A percentile compares a stretch with the other conserved stretches of the same genome.
phyloP scores from a whole-genome alignment of 305 asterid genomes.

The Plantago lanceolata region DNA sequence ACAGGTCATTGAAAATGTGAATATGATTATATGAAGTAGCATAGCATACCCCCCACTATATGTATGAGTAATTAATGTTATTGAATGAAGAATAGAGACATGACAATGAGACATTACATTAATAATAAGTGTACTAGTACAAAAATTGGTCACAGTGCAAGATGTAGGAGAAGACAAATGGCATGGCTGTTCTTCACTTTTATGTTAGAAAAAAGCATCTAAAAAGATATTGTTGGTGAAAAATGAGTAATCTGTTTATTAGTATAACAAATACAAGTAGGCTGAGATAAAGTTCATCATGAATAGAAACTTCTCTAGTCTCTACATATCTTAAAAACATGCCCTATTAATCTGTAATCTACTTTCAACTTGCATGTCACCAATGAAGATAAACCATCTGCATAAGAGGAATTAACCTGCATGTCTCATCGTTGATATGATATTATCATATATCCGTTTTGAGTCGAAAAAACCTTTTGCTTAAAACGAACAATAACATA shows the following conservation, averaged over 20 bases:
- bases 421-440: too few species aligned
- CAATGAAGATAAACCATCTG: too few species aligned
- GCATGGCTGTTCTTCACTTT: not conserved
- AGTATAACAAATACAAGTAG: too few species aligned
- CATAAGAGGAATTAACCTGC: too few species aligned
- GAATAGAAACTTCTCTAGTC: too few species aligned
- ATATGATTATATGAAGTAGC: constrained; percentile 2
- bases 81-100: not conserved
- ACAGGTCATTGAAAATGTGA: constrained; percentile 22
- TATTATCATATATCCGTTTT: too few species aligned
- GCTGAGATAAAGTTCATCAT: too few species aligned
- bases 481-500: too few species aligned
- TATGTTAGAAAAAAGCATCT: not conserved
- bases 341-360: too few species aligned
- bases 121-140: not conserved
- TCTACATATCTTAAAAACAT: too few species aligned
- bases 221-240: not conserved
- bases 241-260: not conserved
- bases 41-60: not conserved
- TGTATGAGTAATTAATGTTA: constrained; percentile 16
- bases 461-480: too few species aligned
- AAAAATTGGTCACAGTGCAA: constrained; percentile 1
- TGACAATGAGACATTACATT: not conserved
- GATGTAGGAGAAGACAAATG: not conserved
- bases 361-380: too few species aligned